Conservation (phyloP, 139 green algal genomes). For the Closterium sp. region DNA sequence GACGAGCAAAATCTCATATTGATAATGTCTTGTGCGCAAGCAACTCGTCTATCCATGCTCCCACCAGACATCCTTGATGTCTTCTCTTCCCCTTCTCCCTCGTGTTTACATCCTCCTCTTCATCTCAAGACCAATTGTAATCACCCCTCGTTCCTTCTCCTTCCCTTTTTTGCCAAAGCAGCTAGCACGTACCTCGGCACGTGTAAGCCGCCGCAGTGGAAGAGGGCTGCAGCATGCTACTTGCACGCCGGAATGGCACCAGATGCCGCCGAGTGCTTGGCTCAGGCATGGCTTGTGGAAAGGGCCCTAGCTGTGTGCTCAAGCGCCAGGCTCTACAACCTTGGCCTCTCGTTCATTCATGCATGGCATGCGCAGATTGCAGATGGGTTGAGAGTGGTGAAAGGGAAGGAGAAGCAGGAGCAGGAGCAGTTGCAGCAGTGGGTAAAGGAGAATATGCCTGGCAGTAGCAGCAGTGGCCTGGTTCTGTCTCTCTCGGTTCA, state of each 20-base stretch:
- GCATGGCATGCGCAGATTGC: neutral
- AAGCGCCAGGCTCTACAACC: neutral
- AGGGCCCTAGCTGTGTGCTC: neutral
- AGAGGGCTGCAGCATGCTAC: slow-evolving; percentile 8
- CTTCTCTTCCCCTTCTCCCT: neutral
- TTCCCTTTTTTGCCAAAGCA: neutral
- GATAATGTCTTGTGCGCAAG: neutral
- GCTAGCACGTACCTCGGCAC: neutral
- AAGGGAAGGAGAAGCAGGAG: slow-evolving; percentile 2
- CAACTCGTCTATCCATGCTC: no score
- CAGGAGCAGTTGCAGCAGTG: neutral
- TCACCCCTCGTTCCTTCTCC: neutral
- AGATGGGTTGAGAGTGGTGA: neutral
- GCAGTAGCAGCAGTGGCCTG: no score
- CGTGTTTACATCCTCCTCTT: neutral
- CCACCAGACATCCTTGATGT: no score
- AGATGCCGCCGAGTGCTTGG: slow-evolving; percentile 1
- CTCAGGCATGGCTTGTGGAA: neutral
- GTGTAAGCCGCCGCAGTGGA: slow-evolving; percentile 1
- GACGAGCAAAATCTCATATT: no score
- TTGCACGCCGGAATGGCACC: neutral
- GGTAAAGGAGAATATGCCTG: neutral
- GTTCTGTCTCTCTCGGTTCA: no score
- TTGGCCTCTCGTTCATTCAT: neutral
- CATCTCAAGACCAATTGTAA: neutral